Evolutionary conservation across 306 rosid species (phyloP), one percentile per base, ranked within the genome.

Genomic region (Cucumis cinereus): DNA sequence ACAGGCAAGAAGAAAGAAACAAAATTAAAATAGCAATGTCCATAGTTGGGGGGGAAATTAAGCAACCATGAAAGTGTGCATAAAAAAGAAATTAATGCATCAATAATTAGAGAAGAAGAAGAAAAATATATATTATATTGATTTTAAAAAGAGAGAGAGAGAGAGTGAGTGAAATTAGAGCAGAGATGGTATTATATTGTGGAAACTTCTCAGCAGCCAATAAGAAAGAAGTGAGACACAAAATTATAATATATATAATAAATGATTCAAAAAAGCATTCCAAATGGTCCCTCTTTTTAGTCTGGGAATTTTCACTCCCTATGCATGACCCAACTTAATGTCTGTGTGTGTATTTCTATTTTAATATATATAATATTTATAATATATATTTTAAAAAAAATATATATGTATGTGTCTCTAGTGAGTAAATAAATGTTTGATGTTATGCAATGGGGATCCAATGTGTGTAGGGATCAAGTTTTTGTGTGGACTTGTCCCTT

Each of bases 271-370:
- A 50, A 50, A 16, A 6, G 60, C 28, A 59, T 59, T 33, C 66
- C 10, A 59, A 26, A 59, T 59, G 66, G 66, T 59, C 66, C 66
- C 66, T 24, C 8, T 10, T 24, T 24, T 58, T 58, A 22, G 3
- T 58, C 35, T 58, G 19, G 16, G 16, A 60, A 60, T 30, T 22
- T 61, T 10, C 73, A 67, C 53, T 67, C 54, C 33, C 45, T 38
- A 40, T 67, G 73, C 73, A 22, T 67, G 73, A 67, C 73, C 33
- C 54, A 67, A 67, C 30, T 67, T 40, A 67, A 64, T 64, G 72
- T 38, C 0, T 60, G 10, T 28, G 1, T 60, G 1, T 28, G 12
- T 59, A 1, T 28, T 6, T 1, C 16, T 33, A 33, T 8, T 30
- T 23, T 36, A 36, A 36, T 35, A 35, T n/a, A n/a, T n/a, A 35